Conservation (phyloP, 257 asterid species). For the Solanum sejunctum region DNA sequence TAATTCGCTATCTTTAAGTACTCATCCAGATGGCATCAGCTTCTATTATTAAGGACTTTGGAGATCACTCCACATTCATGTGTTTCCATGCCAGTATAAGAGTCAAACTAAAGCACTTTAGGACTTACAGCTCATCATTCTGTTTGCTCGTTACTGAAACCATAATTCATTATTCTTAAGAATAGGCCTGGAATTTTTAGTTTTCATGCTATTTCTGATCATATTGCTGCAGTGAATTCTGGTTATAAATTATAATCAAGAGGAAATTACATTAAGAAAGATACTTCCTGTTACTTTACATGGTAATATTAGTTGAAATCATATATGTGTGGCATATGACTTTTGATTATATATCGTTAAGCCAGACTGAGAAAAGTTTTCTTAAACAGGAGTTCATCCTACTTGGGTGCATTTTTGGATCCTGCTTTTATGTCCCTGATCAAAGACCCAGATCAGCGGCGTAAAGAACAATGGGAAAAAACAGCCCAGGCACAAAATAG, state of each 20-base stretch:
- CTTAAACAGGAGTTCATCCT: slow-evolving; percentile 46
- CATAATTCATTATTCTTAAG: neutral
- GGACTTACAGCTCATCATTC: neutral
- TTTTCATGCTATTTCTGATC: neutral
- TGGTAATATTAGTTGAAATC: neutral
- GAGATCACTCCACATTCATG: neutral
- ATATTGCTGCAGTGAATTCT: neutral
- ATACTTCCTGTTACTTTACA: neutral
- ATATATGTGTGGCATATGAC: neutral
- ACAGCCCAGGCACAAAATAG: slow-evolving; percentile 71
- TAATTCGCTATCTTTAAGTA: neutral
- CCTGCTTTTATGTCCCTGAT: slow-evolving; percentile 92
- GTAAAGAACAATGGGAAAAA: slow-evolving; percentile 86
- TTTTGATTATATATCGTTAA: neutral
- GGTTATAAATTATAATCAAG: neutral
- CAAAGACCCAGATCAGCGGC: slow-evolving; percentile 82
- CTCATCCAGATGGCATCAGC: neutral
- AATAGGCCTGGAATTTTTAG: neutral
- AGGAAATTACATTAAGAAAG: neutral
- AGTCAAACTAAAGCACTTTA: neutral
- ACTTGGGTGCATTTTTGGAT: slow-evolving; percentile 77
- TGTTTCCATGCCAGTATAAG: neutral
- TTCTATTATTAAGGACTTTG: neutral
- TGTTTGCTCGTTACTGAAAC: neutral
- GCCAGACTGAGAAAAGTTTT: neutral